Percentiles rank a stretch among this genome's conserved stretches.
Evolutionary conservation across 2,329 filamentous ascomycete genomes (phyloP).

Genomic region (Colletotrichum lindemuthianum): DNA sequence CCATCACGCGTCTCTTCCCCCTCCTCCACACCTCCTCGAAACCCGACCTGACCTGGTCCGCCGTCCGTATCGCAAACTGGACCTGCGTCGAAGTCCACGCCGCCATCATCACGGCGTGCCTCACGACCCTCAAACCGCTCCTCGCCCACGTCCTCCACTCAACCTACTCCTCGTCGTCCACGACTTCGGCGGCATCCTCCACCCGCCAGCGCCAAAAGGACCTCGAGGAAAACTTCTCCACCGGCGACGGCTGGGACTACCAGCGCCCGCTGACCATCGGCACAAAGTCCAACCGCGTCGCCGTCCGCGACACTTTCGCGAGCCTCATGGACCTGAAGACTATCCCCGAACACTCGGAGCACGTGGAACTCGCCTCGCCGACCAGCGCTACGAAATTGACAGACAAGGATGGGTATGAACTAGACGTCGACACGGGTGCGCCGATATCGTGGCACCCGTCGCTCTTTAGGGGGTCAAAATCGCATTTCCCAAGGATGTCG

Average conservation of each 20-base stretch:
- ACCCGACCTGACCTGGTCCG: constrained; percentile 43
- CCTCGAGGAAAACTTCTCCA: constrained; percentile 32
- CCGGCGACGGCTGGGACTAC: constrained; percentile 17
- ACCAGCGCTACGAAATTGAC: constrained; percentile 11
- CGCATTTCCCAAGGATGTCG: not conserved
- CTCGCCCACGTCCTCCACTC: constrained; percentile 47
- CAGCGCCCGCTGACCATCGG: constrained; percentile 38
- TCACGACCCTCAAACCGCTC: constrained; percentile 51
- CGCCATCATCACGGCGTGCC: constrained; percentile 48
- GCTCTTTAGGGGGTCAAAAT: not conserved
- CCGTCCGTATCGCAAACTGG: constrained; percentile 45
- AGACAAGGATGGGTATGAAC: constrained; percentile 9
- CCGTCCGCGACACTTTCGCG: constrained; percentile 16
- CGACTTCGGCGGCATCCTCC: constrained; percentile 1
- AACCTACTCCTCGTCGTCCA: not conserved
- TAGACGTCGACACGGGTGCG: constrained; percentile 18
- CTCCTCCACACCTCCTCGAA: constrained; percentile 38
- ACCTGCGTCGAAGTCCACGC: constrained; percentile 49
- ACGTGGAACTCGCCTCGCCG: constrained; percentile 12
- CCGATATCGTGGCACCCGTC: constrained; percentile 21
- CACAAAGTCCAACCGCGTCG: constrained; percentile 28
- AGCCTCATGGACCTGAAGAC: constrained; percentile 13
- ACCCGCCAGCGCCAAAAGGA: constrained; percentile 16
- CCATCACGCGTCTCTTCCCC: constrained; percentile 44
- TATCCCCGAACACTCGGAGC: not conserved